A percentile compares a stretch with the other conserved stretches of the same genome.
phyloP scores from a whole-genome alignment of 306 rosid genomes.

The Carpinus fangiana region DNA sequence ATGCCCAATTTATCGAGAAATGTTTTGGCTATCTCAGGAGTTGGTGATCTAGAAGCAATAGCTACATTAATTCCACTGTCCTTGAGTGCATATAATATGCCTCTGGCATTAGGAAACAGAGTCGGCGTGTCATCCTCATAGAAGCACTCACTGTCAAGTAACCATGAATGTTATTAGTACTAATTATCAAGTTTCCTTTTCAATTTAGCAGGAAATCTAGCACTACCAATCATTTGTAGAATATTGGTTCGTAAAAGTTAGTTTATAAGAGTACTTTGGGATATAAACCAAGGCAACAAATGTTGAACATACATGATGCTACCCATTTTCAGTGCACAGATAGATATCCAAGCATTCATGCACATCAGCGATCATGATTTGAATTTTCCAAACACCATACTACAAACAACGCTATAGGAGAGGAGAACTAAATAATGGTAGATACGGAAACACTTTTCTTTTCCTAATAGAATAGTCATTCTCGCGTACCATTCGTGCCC shows the following conservation, averaged over 20 bases:
- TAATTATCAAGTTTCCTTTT: background rate
- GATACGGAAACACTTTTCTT: too few relatives aligned
- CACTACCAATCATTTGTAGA: background rate
- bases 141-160: slow-evolving; percentile 24
- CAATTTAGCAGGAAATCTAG: background rate
- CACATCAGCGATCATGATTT: background rate
- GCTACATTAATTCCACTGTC: slow-evolving; percentile 36
- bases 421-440: background rate
- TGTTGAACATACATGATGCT: background rate
- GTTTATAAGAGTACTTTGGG: background rate
- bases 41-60: slow-evolving; percentile 34
- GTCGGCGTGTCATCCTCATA: slow-evolving; percentile 22
- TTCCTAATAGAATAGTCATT: too few relatives aligned
- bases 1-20: slow-evolving; percentile 32
- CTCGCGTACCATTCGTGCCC: too few relatives aligned
- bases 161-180: background rate
- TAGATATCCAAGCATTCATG: background rate
- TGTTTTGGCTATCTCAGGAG: slow-evolving; percentile 18
- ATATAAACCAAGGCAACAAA: background rate
- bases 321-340: background rate
- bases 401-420: background rate
- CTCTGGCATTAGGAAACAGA: slow-evolving; percentile 30
- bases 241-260: background rate
- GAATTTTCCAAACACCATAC: background rate
- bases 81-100: slow-evolving; percentile 29